Evolutionary conservation across 805 yeast genomes (phyloP), one percentile per base, ranked within the genome.

Genomic region (Wickerhamiella vanderwaltii): DNA sequence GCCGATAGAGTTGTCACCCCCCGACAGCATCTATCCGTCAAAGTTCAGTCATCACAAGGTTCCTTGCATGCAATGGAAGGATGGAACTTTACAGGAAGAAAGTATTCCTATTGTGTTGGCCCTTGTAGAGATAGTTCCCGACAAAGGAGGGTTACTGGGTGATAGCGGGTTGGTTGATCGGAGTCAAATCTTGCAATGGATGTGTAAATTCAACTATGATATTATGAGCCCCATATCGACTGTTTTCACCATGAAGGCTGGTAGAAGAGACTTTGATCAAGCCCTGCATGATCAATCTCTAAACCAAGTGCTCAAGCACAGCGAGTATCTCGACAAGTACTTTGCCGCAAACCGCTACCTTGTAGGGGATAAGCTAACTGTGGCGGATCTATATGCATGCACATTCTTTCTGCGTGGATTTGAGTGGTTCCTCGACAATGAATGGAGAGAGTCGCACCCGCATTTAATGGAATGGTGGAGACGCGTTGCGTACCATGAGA

Each of bases 231-330:
- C 25, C 17, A 58, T 79, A 50, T 71, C 71, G 45, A 54, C 49
- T 29, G 72, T 73, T 50, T 73, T 83, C 63, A 58, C 60, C 46
- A 80, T 85, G 52, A 57, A 80, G 43, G 55, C 62, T 36, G 95
- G 95, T 55, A 62, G 57, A 41, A 59, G 49, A 42, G 87, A 93
- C 50, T 84, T 74, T 78, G 78, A 81, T 79, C 80, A 81, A 74
- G 79, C 77, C 65, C 46, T 18, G 43, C 72, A 71, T 46, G 81
- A 78, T 45, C 68, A 64, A 29, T 65, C 65, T 34, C 43, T 43
- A 18, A 71, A 54, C 17, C 50, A 56, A 45, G 55, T 69, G 49
- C 69, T 66, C 33, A 55, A 54, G 36, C 58, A 66, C 43, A 59
- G 66, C 48, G 53, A 58, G 24, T 49, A 71, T 41, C 34, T 57